Evolutionary conservation across 2,329 filamentous ascomycete genomes (phyloP).

Genomic region (Pestalotiopsis fici): DNA sequence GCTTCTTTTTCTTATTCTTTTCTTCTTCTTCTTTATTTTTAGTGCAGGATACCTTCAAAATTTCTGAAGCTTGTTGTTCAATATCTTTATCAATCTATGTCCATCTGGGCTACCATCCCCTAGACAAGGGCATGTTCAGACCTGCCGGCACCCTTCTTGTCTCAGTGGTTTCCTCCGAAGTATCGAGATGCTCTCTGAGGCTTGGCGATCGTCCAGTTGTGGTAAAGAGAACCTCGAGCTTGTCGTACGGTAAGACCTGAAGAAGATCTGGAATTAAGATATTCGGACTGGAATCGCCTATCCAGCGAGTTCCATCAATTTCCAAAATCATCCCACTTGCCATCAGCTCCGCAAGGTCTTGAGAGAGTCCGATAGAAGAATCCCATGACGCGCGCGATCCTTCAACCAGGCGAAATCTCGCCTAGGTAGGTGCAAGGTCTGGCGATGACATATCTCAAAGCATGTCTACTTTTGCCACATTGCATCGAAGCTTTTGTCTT

Average conservation of each 20-base stretch:
- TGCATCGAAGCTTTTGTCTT: constrained; percentile 19
- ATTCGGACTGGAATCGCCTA: neutral
- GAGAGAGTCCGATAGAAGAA: neutral
- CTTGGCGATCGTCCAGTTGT: neutral
- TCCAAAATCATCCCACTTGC: neutral
- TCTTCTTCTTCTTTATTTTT: no score
- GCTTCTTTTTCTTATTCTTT: no score
- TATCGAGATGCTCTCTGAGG: neutral
- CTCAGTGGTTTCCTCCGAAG: neutral
- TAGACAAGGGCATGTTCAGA: neutral
- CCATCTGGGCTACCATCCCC: neutral
- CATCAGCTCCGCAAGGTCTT: neutral
- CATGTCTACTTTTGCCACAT: constrained; percentile 15
- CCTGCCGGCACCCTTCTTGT: neutral
- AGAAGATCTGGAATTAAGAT: neutral
- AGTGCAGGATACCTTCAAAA: no score
- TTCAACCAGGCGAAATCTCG: neutral
- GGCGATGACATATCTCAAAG: constrained; percentile 17
- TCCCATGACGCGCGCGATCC: neutral
- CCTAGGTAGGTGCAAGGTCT: constrained; percentile 14
- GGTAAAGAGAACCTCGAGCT: neutral
- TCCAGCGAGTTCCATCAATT: neutral
- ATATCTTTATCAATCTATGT: neutral
- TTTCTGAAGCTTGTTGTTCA: no score
- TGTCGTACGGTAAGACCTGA: constrained; percentile 8